phyloP scores from a whole-genome alignment of 2,329 filamentous ascomycete genomes.

The Penicillium janthinellum region DNA sequence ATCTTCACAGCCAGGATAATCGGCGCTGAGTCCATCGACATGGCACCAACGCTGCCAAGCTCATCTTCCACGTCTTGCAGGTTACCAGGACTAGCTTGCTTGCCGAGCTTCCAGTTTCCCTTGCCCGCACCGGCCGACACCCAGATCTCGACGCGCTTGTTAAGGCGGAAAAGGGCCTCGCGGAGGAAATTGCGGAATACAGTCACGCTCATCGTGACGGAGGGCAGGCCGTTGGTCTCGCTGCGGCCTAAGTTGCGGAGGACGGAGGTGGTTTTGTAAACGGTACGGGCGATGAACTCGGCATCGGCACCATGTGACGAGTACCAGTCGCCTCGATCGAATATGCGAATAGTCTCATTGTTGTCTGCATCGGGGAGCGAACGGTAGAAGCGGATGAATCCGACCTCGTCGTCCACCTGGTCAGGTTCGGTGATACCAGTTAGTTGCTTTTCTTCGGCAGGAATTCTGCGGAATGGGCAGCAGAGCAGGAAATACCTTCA shows the following conservation, averaged over 20 bases:
- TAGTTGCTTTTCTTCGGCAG: neutral
- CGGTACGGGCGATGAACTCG: slow-evolving; percentile 58
- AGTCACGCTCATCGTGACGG: slow-evolving; percentile 92
- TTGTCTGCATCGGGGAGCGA: slow-evolving; percentile 71
- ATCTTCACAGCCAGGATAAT: slow-evolving; percentile 96
- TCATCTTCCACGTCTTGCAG: slow-evolving; percentile 97
- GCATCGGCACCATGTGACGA: slow-evolving; percentile 61
- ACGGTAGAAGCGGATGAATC: slow-evolving; percentile 96
- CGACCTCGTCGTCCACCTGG: slow-evolving; percentile 91
- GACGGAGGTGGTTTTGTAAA: slow-evolving; percentile 98
- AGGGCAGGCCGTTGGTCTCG: slow-evolving; percentile 82
- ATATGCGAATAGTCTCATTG: slow-evolving; percentile 74
- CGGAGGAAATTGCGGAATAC: slow-evolving; percentile 95
- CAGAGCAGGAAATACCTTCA: slow-evolving; percentile 59
- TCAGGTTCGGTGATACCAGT: slow-evolving; percentile 5
- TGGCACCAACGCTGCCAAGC: slow-evolving; percentile 61
- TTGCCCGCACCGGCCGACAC: slow-evolving; percentile 73
- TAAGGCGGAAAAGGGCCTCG: slow-evolving; percentile 87
- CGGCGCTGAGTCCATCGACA: slow-evolving; percentile 80
- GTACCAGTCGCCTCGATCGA: slow-evolving; percentile 93
- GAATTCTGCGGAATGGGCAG: neutral
- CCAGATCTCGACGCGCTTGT: slow-evolving; percentile 91
- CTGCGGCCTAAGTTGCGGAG: slow-evolving; percentile 84
- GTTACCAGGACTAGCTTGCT: slow-evolving; percentile 94
- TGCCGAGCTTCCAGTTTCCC: slow-evolving; percentile 82